Conservation (phyloP, 1,139 yeast species). For the Yamadazyma triangularis region DNA sequence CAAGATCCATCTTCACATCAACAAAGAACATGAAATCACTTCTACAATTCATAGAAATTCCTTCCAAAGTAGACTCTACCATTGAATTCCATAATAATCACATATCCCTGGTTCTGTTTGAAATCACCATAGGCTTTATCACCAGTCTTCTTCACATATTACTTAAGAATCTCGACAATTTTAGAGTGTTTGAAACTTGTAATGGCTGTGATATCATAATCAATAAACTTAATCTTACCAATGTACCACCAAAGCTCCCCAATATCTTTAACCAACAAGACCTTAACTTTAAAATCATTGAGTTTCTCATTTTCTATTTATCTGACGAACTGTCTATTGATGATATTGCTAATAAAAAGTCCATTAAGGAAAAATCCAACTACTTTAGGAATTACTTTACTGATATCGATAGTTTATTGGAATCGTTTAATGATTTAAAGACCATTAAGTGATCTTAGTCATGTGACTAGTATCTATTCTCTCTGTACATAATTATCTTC, state of each 20-base stretch:
- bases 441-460: constrained; percentile 5
- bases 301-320: constrained; percentile 66
- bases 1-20: constrained; percentile 44
- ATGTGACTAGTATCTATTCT: too few species aligned
- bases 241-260: constrained; percentile 3
- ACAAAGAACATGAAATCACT: constrained; percentile 28
- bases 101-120: constrained; percentile 9
- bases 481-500: too few species aligned
- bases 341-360: constrained; percentile 15
- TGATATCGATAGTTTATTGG: constrained; percentile 38
- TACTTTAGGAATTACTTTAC: constrained; percentile 46
- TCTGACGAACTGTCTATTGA: constrained; percentile 53
- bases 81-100: too few species aligned
- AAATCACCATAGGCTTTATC: constrained; percentile 40
- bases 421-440: constrained; percentile 34
- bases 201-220: constrained; percentile 59
- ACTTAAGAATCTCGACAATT: constrained; percentile 52
- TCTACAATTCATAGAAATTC: constrained; percentile 19
- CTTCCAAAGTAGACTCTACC: background rate
- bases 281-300: constrained; percentile 58
- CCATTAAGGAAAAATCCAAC: constrained; percentile 50
- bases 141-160: constrained; percentile 58
- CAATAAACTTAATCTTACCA: constrained; percentile 23
- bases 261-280: constrained; percentile 27
- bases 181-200: constrained; percentile 56